phyloP scores from a whole-genome alignment of 2,329 filamentous ascomycete species.

The Aspergillus sp. region DNA sequence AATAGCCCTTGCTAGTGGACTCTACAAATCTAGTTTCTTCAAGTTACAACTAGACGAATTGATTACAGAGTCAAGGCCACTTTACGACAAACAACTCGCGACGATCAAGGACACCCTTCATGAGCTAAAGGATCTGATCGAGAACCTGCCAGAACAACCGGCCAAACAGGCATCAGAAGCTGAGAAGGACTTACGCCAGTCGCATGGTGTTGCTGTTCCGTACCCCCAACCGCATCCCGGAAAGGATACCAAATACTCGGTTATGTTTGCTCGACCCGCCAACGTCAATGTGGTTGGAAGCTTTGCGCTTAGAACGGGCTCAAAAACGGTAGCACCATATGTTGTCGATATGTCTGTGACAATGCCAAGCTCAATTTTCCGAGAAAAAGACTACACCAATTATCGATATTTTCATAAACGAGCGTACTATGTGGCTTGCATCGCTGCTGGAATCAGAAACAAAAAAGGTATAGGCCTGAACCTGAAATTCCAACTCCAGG shows the following conservation, averaged over 20 bases:
- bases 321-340: slow-evolving; percentile 55
- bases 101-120: slow-evolving; percentile 55
- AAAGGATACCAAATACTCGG: slow-evolving; percentile 75
- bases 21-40: slow-evolving; percentile 67
- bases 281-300: slow-evolving; percentile 87
- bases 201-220: slow-evolving; percentile 70
- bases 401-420: slow-evolving; percentile 93
- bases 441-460: slow-evolving; percentile 69
- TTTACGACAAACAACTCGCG: slow-evolving; percentile 57
- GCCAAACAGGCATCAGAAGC: slow-evolving; percentile 63
- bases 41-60: slow-evolving; percentile 68
- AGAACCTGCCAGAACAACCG: slow-evolving; percentile 53
- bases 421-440: slow-evolving; percentile 83
- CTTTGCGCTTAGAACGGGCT: slow-evolving; percentile 74
- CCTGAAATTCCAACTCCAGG: slow-evolving; percentile 63
- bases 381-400: slow-evolving; percentile 92
- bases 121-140: slow-evolving; percentile 57
- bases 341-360: slow-evolving; percentile 81
- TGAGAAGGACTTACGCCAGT: slow-evolving; percentile 64
- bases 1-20: slow-evolving; percentile 45
- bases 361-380: slow-evolving; percentile 77
- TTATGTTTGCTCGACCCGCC: slow-evolving; percentile 72
- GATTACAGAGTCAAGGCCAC: slow-evolving; percentile 56
- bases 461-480: slow-evolving; percentile 55
- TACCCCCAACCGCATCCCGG: slow-evolving; percentile 79